Evolutionary conservation across 495 filamentous ascomycete genomes (phyloP).

Genomic region (Amphirosellinia nigrospora): DNA sequence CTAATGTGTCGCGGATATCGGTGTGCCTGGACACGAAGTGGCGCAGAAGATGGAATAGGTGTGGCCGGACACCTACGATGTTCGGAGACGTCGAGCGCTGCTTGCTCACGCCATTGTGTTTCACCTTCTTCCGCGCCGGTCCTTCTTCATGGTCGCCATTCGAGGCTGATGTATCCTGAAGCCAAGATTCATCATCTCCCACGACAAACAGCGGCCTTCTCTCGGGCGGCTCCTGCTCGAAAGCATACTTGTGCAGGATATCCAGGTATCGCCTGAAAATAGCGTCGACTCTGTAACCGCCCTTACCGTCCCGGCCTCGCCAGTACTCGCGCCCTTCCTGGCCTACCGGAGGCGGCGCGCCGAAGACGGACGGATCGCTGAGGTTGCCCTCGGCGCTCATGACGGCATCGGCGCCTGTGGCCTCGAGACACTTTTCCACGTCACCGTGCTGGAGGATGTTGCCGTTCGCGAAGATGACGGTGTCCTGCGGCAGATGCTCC

Average conservation of each 20-base stretch:
- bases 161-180: conserved; percentile 32
- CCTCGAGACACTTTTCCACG: conserved; percentile 76
- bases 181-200: conserved; percentile 59
- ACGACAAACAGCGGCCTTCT: conserved; percentile 77
- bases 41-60: conserved; percentile 91
- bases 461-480: conserved; percentile 95
- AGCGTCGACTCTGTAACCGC: conserved; percentile 89
- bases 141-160: conserved; percentile 44
- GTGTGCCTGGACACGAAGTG: conserved; percentile 77
- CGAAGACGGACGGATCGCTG: conserved; percentile 87
- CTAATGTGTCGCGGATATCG: conserved; percentile 82
- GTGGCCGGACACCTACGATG: conserved; percentile 82
- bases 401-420: conserved; percentile 89
- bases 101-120: conserved; percentile 56
- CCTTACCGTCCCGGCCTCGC: conserved; percentile 77
- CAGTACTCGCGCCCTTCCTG: conserved; percentile 79
- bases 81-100: conserved; percentile 68
- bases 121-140: conserved; percentile 64
- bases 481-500: conserved; percentile 81
- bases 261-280: conserved; percentile 87
- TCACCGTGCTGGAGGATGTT: conserved; percentile 87
- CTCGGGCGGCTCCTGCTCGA: conserved; percentile 64
- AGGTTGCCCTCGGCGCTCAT: conserved; percentile 97
- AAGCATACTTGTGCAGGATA: conserved; percentile 78
- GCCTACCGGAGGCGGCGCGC: conserved; percentile 65